A percentile compares a stretch with the other conserved stretches of the same genome.
These are phyloP conservation scores for Gaeumannomyces sp. DNA, from an alignment of 2,329 filamentous ascomycete species.

Conservation along the genomic window DNA sequence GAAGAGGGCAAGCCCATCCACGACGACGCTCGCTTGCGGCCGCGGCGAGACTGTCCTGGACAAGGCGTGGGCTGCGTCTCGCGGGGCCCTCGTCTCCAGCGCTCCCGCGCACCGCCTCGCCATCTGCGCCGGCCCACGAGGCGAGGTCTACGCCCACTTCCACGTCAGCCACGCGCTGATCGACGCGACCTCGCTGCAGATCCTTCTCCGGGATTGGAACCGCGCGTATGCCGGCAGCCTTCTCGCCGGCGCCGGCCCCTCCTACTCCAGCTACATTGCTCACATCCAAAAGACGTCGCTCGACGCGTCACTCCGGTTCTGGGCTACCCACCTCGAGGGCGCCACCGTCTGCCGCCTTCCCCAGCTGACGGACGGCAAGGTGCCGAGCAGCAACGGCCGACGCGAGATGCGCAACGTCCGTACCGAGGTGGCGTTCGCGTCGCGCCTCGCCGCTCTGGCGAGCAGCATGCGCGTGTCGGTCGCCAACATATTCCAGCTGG, in stretches of 20 bases:
- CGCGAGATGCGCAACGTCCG: background rate
- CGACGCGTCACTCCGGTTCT: background rate
- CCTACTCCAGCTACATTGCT: background rate
- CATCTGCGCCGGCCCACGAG: slow-evolving; percentile 8
- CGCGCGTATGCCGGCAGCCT: slow-evolving; percentile 16
- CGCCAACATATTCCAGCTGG: slow-evolving; percentile 1
- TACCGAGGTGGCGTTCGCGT: background rate
- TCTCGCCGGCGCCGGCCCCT: slow-evolving; percentile 14
- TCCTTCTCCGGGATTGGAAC: slow-evolving; percentile 21
- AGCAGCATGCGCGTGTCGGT: background rate
- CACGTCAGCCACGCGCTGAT: slow-evolving; percentile 29
- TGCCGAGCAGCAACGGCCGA: background rate
- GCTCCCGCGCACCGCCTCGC: slow-evolving; percentile 6
- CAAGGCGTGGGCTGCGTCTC: slow-evolving; percentile 21
- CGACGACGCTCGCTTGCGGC: too few species aligned
- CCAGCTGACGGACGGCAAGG: background rate
- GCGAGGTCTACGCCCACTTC: slow-evolving; percentile 16
- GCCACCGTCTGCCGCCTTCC: background rate
- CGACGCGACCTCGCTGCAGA: slow-evolving; percentile 26
- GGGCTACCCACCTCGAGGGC: background rate
- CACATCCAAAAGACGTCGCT: background rate
- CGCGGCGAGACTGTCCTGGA: background rate
- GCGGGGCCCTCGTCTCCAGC: background rate
- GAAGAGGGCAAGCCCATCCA: background rate
- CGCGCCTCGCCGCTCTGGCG: background rate